A percentile compares a stretch with the other conserved stretches of the same genome.
These are phyloP conservation scores for Leccinum pachyderme DNA, from an alignment of 1,284 basidiomycete species.

Conservation along the genomic window DNA sequence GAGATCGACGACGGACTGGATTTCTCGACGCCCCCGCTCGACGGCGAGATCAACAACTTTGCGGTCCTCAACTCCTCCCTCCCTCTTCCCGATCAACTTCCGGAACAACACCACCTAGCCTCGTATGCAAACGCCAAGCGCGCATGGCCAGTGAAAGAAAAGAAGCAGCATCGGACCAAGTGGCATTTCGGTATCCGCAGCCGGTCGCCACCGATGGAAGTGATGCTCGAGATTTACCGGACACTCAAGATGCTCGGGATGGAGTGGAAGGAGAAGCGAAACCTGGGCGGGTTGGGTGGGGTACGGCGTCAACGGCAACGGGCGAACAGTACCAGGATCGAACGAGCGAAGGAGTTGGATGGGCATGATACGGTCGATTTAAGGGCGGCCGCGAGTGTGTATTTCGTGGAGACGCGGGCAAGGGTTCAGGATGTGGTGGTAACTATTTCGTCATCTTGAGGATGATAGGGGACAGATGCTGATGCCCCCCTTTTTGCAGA, in stretches of 20 bases:
- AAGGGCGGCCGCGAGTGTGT: slow-evolving; percentile 72
- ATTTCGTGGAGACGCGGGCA: slow-evolving; percentile 93
- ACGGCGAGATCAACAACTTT: slow-evolving; percentile 60
- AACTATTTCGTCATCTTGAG: not conserved
- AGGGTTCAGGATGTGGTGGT: slow-evolving; percentile 83
- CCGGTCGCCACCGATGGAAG: slow-evolving; percentile 96
- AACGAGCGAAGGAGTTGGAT: slow-evolving; percentile 63
- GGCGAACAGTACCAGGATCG: slow-evolving; percentile 46
- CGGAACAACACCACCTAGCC: slow-evolving; percentile 53
- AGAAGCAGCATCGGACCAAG: slow-evolving; percentile 71
- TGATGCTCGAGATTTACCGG: slow-evolving; percentile 98
- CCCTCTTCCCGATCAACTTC: slow-evolving; percentile 47
- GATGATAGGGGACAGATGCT: not conserved
- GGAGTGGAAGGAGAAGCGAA: slow-evolving; percentile 92
- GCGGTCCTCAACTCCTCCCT: slow-evolving; percentile 84
- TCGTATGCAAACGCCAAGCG: slow-evolving; percentile 65
- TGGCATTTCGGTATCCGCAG: slow-evolving; percentile 99
- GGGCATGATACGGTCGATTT: slow-evolving; percentile 62
- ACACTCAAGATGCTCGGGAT: slow-evolving; percentile 92
- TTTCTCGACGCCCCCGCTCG: slow-evolving; percentile 47
- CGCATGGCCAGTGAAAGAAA: slow-evolving; percentile 49
- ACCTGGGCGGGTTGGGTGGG: slow-evolving; percentile 66
- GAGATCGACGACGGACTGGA: slow-evolving; percentile 65
- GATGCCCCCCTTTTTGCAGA: slow-evolving; percentile 43
- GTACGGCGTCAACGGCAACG: slow-evolving; percentile 23